Percentiles rank a stretch among this genome's conserved stretches.
Conservation (phyloP, 331 rosid genomes). For the Malus hybrid region DNA sequence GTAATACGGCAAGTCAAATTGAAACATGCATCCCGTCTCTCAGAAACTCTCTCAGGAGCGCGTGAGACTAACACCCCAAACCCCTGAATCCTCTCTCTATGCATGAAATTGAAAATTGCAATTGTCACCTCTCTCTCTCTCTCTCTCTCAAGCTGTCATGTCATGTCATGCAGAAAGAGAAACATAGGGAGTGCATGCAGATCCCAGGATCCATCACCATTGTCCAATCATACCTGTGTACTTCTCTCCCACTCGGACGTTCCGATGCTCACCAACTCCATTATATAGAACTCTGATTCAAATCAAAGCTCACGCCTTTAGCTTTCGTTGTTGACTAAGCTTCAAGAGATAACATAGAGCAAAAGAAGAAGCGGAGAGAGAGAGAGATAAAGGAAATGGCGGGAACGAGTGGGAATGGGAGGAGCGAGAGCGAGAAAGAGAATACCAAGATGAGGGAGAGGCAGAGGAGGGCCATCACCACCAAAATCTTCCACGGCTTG, state of each 20-base stretch:
- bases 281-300: neutral
- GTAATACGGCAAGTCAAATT: no score
- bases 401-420: constrained; percentile 7
- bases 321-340: neutral
- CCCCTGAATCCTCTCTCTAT: neutral
- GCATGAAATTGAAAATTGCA: neutral
- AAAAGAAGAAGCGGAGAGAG: neutral
- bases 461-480: constrained; percentile 28
- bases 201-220: neutral
- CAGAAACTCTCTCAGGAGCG: no score
- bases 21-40: no score
- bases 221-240: neutral
- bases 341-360: neutral
- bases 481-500: constrained; percentile 22
- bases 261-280: neutral
- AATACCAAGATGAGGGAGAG: constrained; percentile 50
- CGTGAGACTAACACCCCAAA: neutral
- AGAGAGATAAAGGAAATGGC: neutral
- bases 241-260: neutral
- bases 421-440: constrained; percentile 39
- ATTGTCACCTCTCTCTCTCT: neutral
- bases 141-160: neutral
- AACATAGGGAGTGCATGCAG: neutral
- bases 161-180: neutral
- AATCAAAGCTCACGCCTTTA: neutral